Percentiles rank a stretch among this genome's conserved stretches.
Conservation (phyloP, 106 monocot genomes). For the Vanilla planifolia region DNA sequence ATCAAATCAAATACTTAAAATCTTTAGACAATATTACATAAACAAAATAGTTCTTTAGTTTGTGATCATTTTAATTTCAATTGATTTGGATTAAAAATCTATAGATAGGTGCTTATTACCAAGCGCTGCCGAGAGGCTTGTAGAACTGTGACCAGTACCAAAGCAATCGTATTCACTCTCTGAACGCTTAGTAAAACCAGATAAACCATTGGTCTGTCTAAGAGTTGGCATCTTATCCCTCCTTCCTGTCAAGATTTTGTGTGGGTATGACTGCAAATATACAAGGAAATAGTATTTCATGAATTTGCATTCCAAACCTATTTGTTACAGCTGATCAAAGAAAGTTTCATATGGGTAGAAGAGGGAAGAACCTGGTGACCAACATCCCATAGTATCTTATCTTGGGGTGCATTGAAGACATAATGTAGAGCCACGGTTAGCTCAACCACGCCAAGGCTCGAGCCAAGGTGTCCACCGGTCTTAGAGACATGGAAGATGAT, state of each 20-base stretch:
- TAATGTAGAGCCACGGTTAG: conserved; percentile 81
- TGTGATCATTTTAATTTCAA: no score
- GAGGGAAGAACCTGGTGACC: conserved; percentile 69
- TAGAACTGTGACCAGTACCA: conserved; percentile 92
- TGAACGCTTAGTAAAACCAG: conserved; percentile 87
- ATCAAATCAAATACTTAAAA: no score
- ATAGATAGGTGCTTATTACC: no score
- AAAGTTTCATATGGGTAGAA: background rate
- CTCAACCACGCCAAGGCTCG: conserved; percentile 90
- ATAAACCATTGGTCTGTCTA: conserved; percentile 79
- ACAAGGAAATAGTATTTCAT: background rate
- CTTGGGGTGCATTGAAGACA: conserved; percentile 80
- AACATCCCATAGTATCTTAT: conserved; percentile 94
- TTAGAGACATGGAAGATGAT: conserved; percentile 89
- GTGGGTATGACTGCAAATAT: conserved; percentile 77
- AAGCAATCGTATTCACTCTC: conserved; percentile 87
- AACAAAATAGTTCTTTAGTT: no score
- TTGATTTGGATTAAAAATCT: no score
- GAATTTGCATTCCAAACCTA: background rate
- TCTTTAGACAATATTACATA: no score
- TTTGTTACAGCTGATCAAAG: background rate
- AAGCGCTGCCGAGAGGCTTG: conserved; percentile 89
- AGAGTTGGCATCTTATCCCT: conserved; percentile 84
- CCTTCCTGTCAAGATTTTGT: conserved; percentile 94
- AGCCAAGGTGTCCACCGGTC: conserved; percentile 87